phyloP scores from a whole-genome alignment of 2,329 filamentous ascomycete genomes.

The Dryadomyces quercivorus region DNA sequence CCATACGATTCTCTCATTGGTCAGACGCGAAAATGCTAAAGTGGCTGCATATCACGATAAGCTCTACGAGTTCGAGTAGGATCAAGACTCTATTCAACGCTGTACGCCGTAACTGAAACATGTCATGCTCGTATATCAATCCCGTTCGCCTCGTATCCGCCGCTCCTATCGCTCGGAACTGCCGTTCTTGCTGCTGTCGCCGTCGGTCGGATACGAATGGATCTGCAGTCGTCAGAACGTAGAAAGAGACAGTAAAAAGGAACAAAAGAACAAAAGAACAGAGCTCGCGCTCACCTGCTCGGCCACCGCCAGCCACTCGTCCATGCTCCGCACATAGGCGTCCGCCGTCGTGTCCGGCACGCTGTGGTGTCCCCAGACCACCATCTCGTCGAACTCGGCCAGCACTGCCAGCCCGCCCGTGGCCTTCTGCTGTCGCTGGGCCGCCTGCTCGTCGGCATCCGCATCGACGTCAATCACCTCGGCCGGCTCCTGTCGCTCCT shows the following conservation, averaged over 20 bases:
- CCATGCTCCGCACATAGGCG: constrained; percentile 59
- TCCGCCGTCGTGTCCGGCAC: constrained; percentile 50
- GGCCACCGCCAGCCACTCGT: constrained; percentile 70
- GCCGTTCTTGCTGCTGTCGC: background rate
- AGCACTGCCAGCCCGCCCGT: constrained; percentile 48
- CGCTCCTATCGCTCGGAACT: background rate
- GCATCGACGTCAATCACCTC: constrained; percentile 22
- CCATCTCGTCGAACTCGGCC: constrained; percentile 59
- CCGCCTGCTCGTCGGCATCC: constrained; percentile 27
- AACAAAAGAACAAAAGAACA: background rate
- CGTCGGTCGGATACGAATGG: constrained; percentile 1
- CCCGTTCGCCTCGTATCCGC: background rate
- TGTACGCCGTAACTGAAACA: no score
- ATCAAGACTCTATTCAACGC: background rate
- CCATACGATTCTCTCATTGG: constrained; percentile 3
- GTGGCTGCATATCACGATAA: constrained; percentile 11
- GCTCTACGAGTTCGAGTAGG: background rate
- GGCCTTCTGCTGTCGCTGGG: constrained; percentile 21
- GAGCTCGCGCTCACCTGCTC: constrained; percentile 22
- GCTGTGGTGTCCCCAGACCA: constrained; percentile 76
- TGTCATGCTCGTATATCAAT: no score
- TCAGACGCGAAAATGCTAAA: constrained; percentile 10
- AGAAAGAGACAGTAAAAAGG: background rate
- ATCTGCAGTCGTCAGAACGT: background rate
- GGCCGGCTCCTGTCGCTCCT: constrained; percentile 1